Percentiles rank a stretch among this genome's conserved stretches.
Evolutionary conservation across 805 yeast species (phyloP).

Genomic region (Pichia cabralensis): DNA sequence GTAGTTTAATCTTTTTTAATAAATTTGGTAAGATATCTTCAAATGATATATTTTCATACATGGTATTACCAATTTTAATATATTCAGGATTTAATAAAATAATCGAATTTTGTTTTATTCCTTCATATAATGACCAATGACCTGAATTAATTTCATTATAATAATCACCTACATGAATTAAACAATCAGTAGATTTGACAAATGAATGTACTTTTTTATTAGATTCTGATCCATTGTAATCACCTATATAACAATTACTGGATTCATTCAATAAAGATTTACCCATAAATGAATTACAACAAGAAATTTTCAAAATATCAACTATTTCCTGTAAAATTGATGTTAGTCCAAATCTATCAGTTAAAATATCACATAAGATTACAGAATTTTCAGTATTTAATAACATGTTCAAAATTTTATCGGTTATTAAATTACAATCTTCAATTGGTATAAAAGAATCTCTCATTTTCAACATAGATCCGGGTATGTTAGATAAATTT

Average conservation of each 20-base stretch:
- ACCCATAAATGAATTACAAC: slow-evolving; percentile 56
- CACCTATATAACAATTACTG: slow-evolving; percentile 55
- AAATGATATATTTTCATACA: slow-evolving; percentile 35
- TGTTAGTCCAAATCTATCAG: slow-evolving; percentile 49
- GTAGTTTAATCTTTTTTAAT: slow-evolving; percentile 25
- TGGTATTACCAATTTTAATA: slow-evolving; percentile 35
- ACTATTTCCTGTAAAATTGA: slow-evolving; percentile 39
- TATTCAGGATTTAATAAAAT: slow-evolving; percentile 46
- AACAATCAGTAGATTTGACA: slow-evolving; percentile 51
- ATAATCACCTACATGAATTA: slow-evolving; percentile 61
- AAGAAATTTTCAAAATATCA: slow-evolving; percentile 39
- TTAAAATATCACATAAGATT: slow-evolving; percentile 60
- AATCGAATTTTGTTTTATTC: slow-evolving; percentile 31
- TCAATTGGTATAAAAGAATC: slow-evolving; percentile 16
- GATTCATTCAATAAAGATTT: slow-evolving; percentile 68
- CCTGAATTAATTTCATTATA: slow-evolving; percentile 65
- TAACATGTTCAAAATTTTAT: slow-evolving; percentile 38
- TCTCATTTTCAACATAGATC: slow-evolving; percentile 15
- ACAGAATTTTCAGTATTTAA: slow-evolving; percentile 50
- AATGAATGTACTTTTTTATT: slow-evolving; percentile 36
- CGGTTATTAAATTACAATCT: slow-evolving; percentile 14
- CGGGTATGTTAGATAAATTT: slow-evolving; percentile 15
- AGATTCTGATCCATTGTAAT: slow-evolving; percentile 56
- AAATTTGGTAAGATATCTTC: slow-evolving; percentile 39
- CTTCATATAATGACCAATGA: slow-evolving; percentile 38